Conservation (phyloP, 2,329 filamentous ascomycete species). For the Nemania sp. region DNA sequence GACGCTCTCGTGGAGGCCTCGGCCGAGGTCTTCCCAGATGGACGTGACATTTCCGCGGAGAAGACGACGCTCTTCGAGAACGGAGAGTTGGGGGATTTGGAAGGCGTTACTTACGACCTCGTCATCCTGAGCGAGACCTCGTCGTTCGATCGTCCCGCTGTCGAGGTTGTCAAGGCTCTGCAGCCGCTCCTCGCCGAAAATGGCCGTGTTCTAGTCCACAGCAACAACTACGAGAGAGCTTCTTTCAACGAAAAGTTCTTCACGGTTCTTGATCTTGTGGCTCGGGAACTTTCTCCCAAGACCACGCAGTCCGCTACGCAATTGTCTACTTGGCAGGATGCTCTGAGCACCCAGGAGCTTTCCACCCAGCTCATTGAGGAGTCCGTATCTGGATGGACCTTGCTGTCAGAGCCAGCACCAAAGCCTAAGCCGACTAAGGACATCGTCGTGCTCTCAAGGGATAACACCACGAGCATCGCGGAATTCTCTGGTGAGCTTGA, state of each 20-base stretch:
- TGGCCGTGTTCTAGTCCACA: constrained; percentile 17
- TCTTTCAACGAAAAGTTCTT: constrained; percentile 7
- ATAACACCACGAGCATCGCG: constrained; percentile 3
- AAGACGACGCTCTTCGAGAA: constrained; percentile 14
- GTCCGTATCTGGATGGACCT: constrained; percentile 17
- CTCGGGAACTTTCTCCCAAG: background rate
- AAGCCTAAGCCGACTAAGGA: constrained; percentile 13
- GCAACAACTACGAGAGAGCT: background rate
- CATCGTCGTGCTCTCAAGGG: constrained; percentile 20
- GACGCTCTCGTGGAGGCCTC: constrained; percentile 19
- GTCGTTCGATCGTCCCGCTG: constrained; percentile 13
- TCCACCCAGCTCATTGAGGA: constrained; percentile 9
- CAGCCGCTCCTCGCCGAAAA: constrained; percentile 16
- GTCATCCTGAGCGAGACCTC: constrained; percentile 16
- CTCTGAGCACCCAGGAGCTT: constrained; percentile 1
- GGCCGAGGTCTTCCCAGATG: constrained; percentile 7
- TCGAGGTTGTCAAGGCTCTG: constrained; percentile 15
- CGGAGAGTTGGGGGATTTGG: constrained; percentile 10
- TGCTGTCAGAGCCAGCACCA: constrained; percentile 11
- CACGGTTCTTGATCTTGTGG: constrained; percentile 8
- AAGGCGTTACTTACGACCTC: constrained; percentile 18
- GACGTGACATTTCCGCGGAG: constrained; percentile 18
- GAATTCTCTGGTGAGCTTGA: constrained; percentile 18
- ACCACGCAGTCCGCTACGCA: background rate
- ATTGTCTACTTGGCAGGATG: constrained; percentile 9